Percentiles rank a stretch among this genome's conserved stretches.
phyloP scores from a whole-genome alignment of 2,329 filamentous ascomycete genomes.

The Colletotrichum eleusines region DNA sequence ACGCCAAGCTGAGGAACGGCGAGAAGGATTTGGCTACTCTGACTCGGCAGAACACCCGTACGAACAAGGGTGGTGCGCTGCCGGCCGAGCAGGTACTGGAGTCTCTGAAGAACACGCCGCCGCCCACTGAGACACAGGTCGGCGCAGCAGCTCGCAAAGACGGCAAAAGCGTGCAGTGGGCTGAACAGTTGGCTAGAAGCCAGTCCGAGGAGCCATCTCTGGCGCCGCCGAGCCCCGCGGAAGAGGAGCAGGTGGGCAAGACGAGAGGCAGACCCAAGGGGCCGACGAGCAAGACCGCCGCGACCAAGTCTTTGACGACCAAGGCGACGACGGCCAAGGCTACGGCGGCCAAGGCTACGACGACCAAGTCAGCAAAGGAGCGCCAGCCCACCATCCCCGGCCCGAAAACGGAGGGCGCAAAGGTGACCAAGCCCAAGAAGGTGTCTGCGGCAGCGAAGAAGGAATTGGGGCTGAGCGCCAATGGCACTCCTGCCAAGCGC shows the following conservation, averaged over 20 bases:
- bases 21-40: slow-evolving; percentile 58
- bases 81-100: slow-evolving; percentile 49
- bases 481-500: slow-evolving; percentile 37
- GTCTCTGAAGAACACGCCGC: slow-evolving; percentile 39
- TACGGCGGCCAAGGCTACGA: slow-evolving; percentile 9
- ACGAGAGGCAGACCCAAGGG: slow-evolving; percentile 4
- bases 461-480: slow-evolving; percentile 27
- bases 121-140: background rate
- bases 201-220: slow-evolving; percentile 16
- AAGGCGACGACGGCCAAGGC: background rate
- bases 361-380: slow-evolving; percentile 17
- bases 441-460: slow-evolving; percentile 37
- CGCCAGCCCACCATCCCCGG: slow-evolving; percentile 18
- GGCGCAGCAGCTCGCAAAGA: slow-evolving; percentile 12
- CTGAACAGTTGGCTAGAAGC: slow-evolving; percentile 31
- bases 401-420: slow-evolving; percentile 49
- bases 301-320: background rate
- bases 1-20: slow-evolving; percentile 45
- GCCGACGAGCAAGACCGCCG: slow-evolving; percentile 1
- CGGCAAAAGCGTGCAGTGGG: slow-evolving; percentile 32
- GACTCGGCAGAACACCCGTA: slow-evolving; percentile 59
- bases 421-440: slow-evolving; percentile 46
- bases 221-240: slow-evolving; percentile 5
- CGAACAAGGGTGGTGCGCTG: slow-evolving; percentile 57
- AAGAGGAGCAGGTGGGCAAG: slow-evolving; percentile 35